Evolutionary conservation across 2,329 filamentous ascomycete species (phyloP), one percentile per base, ranked within the genome.

Genomic region (Phyllosticta citribraziliensis): DNA sequence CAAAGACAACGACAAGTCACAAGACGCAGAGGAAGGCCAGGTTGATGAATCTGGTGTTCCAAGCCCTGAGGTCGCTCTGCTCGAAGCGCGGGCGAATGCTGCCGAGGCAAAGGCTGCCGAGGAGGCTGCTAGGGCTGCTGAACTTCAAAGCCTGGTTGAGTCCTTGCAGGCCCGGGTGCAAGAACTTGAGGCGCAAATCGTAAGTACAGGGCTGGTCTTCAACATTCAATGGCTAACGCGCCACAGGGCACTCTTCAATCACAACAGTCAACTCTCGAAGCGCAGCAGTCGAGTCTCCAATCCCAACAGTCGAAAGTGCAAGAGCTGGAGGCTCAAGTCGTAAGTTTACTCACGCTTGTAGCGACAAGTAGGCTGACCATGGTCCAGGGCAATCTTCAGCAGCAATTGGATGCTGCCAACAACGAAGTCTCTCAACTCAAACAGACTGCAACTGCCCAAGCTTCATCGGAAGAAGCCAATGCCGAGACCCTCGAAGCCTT

Each of bases 241-340:
- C 24, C 20, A 52, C 68, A 24, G 65, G 74, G 66, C 40, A 47
- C 40, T 63, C 65, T 56, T n/a, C 40, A 47, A n/a, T 47, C 40
- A n/a, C 40, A 47, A n/a, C 40, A 47, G 4, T 47, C 40, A 47
- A 22, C 25, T n/a, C 52, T 54, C 17, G 11, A 22, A 19, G 19
- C 40, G 12, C 40, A 53, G 20, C 20, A 53, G 24, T 78, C 83
- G 30, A 84, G 80, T n/a, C 14, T 19, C 52, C n/a, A 17, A 27
- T 51, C 19, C 47, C 19, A 53, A 53, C 20, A 53, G 24, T 78
- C 83, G 30, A 84, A 80, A 69, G 83, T 87, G 9, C 78, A 80
- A 3, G 85, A 88, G 66, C 81, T 83, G 55, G 86, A 91, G 68
- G 76, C 79, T 14, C 87, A 86, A 72, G 81, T 78, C 33, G 73